Percentiles rank a stretch among this genome's conserved stretches.
Conservation (phyloP, 495 filamentous ascomycete genomes). For the Aspergillus carlsbadensis region DNA sequence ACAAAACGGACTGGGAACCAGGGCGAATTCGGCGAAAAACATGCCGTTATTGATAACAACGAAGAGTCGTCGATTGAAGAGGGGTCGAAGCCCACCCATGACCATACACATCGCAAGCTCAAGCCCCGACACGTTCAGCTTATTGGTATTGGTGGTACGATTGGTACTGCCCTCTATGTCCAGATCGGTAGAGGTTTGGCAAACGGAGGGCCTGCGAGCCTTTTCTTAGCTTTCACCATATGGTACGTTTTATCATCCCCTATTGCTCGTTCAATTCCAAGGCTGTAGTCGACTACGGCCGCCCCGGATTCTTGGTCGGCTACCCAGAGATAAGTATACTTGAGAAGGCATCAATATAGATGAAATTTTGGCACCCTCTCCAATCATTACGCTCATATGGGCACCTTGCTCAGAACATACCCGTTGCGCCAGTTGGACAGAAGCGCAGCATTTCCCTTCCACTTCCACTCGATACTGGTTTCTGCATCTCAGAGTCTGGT, state of each 20-base stretch:
- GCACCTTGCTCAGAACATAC: not conserved
- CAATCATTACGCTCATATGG: too few species aligned
- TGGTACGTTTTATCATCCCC: slow-evolving; percentile 27
- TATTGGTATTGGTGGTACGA: slow-evolving; percentile 74
- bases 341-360: too few species aligned
- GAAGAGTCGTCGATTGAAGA: slow-evolving; percentile 28
- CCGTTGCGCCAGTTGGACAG: not conserved
- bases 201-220: slow-evolving; percentile 69
- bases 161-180: slow-evolving; percentile 79
- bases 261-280: not conserved
- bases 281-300: too few species aligned
- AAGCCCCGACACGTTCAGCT: slow-evolving; percentile 69
- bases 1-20: slow-evolving; percentile 11
- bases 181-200: slow-evolving; percentile 68
- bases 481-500: not conserved
- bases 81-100: slow-evolving; percentile 30
- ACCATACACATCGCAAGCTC: slow-evolving; percentile 57
- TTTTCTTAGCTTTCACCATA: slow-evolving; percentile 69
- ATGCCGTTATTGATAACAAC: slow-evolving; percentile 13
- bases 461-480: not conserved
- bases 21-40: slow-evolving; percentile 21
- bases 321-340: too few species aligned
- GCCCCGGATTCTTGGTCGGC: too few species aligned
- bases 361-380: too few species aligned
- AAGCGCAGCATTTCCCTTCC: not conserved